Evolutionary conservation across 192 early-diverging fungal genomes (phyloP), one percentile per base, ranked within the genome.

Genomic region (Glomus cerebriforme): DNA sequence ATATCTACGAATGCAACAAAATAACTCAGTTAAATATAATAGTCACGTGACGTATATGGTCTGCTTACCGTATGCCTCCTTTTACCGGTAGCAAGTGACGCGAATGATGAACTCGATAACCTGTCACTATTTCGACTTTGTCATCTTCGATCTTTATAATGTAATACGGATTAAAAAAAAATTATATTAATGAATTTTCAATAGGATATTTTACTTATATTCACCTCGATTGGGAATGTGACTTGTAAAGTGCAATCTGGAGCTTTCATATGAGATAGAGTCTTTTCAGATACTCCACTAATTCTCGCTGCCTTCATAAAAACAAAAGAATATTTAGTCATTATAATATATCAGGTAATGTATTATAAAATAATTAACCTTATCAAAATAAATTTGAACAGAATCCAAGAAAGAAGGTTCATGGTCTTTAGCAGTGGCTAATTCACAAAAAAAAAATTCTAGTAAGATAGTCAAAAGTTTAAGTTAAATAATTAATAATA

Each of bases 61-160:
- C 9, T 49, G 49, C 13, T 65, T 31, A 65, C 63, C 94, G 92
- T 79, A 95, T 95, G 69, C 94, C 94, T 69, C 93, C 93, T 85
- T 95, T 94, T 81, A 90, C 91, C 8, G 92, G 92, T 39, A 93
- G 87, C 66, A 92, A 83, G 81, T 95, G 93, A 69, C 93, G 92
- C 43, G 93, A 95, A 84, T 95, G 93, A 80, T 95, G 93, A 39
- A 93, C 93, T 71, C 93, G 93, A 77, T 93, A 93, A 34, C 91
- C 94, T 69, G 87, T 86, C 81, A 95, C 90, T 82, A 95, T 90
- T 78, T 92, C 85, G 34, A 87, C 86, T 58, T 87, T 91, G 66
- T 90, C 90, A 22, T 85, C 75, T 37, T 89, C 84, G 47, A 89
- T 86, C 77, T 65, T 65, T 10, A 26, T n/a, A 26, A 62, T 62